Evolutionary conservation across 441 rosid genomes (phyloP).

Genomic region (Arabidopsis lyrata): DNA sequence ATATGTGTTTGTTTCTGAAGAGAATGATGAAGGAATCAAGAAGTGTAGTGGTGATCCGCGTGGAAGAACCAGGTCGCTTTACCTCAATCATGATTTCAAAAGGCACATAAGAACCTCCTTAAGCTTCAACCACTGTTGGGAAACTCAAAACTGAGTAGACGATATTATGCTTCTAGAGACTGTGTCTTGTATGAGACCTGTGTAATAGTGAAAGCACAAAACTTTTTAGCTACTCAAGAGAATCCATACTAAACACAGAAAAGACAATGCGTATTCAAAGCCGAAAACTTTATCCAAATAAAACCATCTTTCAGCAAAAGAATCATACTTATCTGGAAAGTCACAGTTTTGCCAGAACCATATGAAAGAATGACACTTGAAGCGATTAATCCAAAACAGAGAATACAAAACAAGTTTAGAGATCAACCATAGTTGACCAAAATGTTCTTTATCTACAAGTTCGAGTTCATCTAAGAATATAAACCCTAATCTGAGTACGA

Average conservation of each 20-base stretch:
- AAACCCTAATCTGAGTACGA: background rate
- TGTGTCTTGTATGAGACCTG: conserved; percentile 30
- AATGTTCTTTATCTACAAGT: background rate
- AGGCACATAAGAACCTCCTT: conserved; percentile 8
- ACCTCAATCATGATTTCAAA: conserved; percentile 40
- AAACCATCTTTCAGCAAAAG: background rate
- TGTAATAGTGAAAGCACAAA: conserved; percentile 22
- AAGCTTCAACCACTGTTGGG: conserved; percentile 20
- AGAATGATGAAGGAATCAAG: conserved; percentile 54
- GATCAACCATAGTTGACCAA: conserved; percentile 24
- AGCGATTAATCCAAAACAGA: background rate
- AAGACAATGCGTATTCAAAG: background rate
- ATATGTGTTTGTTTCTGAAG: conserved; percentile 54
- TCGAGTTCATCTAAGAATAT: conserved; percentile 5
- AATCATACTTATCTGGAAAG: background rate
- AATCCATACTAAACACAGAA: background rate
- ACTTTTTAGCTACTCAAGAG: conserved; percentile 26
- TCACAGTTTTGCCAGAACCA: background rate
- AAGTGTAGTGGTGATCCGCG: conserved; percentile 41
- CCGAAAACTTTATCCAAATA: background rate
- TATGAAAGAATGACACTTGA: background rate
- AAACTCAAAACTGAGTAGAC: conserved; percentile 11
- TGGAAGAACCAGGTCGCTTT: conserved; percentile 38
- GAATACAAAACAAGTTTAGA: conserved; percentile 7
- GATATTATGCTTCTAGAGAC: conserved; percentile 26